Conservation (phyloP, 2,329 filamentous ascomycete genomes). For the Pseudocercospora cruenta region DNA sequence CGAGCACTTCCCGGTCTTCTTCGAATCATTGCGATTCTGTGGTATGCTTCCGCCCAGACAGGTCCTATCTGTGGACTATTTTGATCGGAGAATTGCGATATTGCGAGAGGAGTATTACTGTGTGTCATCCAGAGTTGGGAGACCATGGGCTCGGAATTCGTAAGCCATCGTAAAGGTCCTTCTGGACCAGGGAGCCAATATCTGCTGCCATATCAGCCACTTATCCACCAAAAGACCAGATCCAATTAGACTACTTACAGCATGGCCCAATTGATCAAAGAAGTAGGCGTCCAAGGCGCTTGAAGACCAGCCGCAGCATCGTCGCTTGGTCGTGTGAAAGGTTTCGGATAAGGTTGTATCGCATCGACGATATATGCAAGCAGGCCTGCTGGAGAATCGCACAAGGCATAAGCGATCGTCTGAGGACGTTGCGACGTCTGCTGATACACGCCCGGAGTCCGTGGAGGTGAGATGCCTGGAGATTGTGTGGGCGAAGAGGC, state of each 20-base stretch:
- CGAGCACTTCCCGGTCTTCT: constrained; percentile 37
- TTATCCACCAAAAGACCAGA: background rate
- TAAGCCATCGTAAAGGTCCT: constrained; percentile 58
- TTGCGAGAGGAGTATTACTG: constrained; percentile 43
- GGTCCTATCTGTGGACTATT: constrained; percentile 27
- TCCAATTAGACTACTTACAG: constrained; percentile 41
- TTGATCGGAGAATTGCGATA: constrained; percentile 43
- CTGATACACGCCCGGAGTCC: constrained; percentile 21
- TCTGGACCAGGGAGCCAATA: constrained; percentile 70
- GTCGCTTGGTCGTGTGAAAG: background rate
- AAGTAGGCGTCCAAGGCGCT: constrained; percentile 44
- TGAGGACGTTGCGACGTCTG: constrained; percentile 47
- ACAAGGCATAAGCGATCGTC: constrained; percentile 62
- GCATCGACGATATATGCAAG: constrained; percentile 56
- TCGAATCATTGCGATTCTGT: constrained; percentile 44
- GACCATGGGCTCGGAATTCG: constrained; percentile 36
- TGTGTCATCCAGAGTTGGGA: constrained; percentile 35
- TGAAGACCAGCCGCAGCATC: constrained; percentile 4
- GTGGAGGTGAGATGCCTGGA: constrained; percentile 19
- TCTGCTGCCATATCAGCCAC: background rate
- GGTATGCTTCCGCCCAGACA: constrained; percentile 45
- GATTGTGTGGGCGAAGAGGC: background rate
- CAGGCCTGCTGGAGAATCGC: constrained; percentile 64
- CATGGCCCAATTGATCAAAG: constrained; percentile 64
- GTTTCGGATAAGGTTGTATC: constrained; percentile 23